Base-by-base conservation (phyloP, 1,139 yeast species). In the Kodamaea alishanica region DNA sequence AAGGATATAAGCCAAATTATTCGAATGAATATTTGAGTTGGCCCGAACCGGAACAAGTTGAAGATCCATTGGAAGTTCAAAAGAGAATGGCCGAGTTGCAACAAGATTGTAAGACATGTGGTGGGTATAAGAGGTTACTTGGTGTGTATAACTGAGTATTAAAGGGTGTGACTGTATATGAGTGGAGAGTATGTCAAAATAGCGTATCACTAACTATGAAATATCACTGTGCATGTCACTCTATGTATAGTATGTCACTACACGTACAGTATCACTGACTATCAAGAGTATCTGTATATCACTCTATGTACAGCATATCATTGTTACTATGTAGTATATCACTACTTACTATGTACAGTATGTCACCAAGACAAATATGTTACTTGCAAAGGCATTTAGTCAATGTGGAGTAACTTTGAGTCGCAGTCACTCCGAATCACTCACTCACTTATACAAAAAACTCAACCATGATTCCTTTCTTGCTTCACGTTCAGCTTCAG, bases 401-500 rank as follows among this genome's bases (percentile, higher is more conserved):
- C n/a, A n/a, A n/a, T n/a, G n/a, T n/a, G n/a, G 11, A 28, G 11
- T 4, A 12, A 28, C 30, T 12, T 12, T 28, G 9, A 28, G 30
- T 15, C 15, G 30, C 20, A 9, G 6, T 12, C 11, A 28, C 30
- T 28, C 30, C 8, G n/a, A n/a, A n/a, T n/a, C n/a, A 27, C n/a
- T 27, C 29, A 27, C n/a, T 50, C 51, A 67, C 52, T 67, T 65
- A 48, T 72, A 77, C 49, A 79, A 71, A 55, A 78, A 77, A 6
- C 82, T 70, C 49, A 79, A 71, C 68, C 74, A 65, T 15, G 81
- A 74, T 28, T 75, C 66, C 51, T 79, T 75, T 54, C 83, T 75
- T 42, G 69, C 66, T 37, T 79, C 80, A 54, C 86, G 73, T 49
- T 79, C 82, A 20, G 69, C 76, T 42, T 67, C 70, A 11, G 96